Percentiles rank a stretch among this genome's conserved stretches.
Conservation (phyloP, 2,329 filamentous ascomycete genomes). For the Periglandula ipomoeae region DNA sequence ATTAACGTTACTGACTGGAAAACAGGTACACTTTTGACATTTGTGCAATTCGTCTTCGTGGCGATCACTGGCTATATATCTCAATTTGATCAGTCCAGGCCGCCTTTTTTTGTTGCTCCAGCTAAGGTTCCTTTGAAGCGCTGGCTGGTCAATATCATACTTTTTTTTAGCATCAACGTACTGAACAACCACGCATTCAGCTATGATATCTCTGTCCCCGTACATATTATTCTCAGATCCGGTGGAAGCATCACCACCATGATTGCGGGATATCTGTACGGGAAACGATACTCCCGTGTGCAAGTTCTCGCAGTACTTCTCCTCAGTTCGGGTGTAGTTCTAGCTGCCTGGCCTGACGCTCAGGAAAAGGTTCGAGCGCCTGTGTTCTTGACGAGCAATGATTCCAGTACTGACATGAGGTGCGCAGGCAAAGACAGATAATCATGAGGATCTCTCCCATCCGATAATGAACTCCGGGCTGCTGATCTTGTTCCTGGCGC, state of each 20-base stretch:
- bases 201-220: conserved; percentile 90
- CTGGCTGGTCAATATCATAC: conserved; percentile 79
- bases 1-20: conserved; percentile 4
- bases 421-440: neutral
- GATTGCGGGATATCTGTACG: conserved; percentile 76
- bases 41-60: conserved; percentile 81
- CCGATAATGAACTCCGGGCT: conserved; percentile 54
- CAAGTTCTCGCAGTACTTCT: conserved; percentile 77
- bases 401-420: neutral
- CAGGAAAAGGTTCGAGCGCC: conserved; percentile 59
- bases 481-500: conserved; percentile 73
- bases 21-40: conserved; percentile 73
- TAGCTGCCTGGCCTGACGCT: conserved; percentile 84
- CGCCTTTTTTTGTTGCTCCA: conserved; percentile 63
- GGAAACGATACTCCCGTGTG: conserved; percentile 71
- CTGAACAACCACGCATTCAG: conserved; percentile 97
- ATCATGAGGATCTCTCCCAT: conserved; percentile 8
- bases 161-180: conserved; percentile 91
- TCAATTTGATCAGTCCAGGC: conserved; percentile 59
- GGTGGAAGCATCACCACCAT: conserved; percentile 96
- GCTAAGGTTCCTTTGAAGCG: conserved; percentile 75
- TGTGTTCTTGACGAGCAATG: neutral
- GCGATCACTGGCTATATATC: conserved; percentile 68
- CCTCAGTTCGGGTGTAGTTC: conserved; percentile 76
- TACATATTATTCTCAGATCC: conserved; percentile 93